Evolutionary conservation across 1,284 basidiomycete species (phyloP).

Genomic region (Kalmanozyma brasiliensis): DNA sequence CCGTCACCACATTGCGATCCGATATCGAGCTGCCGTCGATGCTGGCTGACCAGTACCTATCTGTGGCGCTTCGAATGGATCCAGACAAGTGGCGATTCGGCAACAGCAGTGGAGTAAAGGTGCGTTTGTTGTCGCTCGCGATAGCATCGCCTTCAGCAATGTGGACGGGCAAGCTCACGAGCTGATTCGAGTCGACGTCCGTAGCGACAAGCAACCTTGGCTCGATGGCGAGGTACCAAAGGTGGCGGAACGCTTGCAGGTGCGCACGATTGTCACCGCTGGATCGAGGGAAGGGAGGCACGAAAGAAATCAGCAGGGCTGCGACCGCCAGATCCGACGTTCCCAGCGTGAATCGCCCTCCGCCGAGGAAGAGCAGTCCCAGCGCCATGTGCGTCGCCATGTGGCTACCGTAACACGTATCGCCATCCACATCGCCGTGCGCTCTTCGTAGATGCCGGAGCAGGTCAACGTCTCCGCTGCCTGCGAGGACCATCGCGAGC

Average conservation of each 20-base stretch:
- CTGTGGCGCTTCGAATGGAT: slow-evolving; percentile 85
- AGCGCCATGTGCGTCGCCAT: slow-evolving; percentile 90
- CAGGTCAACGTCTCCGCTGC: slow-evolving; percentile 91
- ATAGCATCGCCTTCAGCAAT: not conserved
- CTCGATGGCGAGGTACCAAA: slow-evolving; percentile 95
- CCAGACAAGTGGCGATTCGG: slow-evolving; percentile 73
- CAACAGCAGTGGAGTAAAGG: slow-evolving; percentile 79
- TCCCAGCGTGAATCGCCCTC: slow-evolving; percentile 90
- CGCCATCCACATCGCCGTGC: slow-evolving; percentile 81
- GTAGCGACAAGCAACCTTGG: slow-evolving; percentile 89
- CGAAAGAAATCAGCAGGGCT: slow-evolving; percentile 86
- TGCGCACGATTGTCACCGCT: slow-evolving; percentile 90
- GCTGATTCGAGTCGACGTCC: slow-evolving; percentile 55
- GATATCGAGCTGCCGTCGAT: slow-evolving; percentile 28
- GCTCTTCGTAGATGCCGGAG: slow-evolving; percentile 87
- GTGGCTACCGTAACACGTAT: slow-evolving; percentile 81
- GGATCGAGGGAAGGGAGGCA: slow-evolving; percentile 73
- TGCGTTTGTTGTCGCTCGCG: not conserved
- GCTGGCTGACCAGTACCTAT: slow-evolving; percentile 78
- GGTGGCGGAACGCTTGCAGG: slow-evolving; percentile 89
- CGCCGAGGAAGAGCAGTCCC: slow-evolving; percentile 91
- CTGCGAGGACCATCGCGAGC: slow-evolving; percentile 91
- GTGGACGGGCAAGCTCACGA: slow-evolving; percentile 48
- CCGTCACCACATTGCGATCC: not conserved
- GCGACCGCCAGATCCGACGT: slow-evolving; percentile 91